Conservation (phyloP, 768 basidiomycete species). For the Amanita muscaria region DNA sequence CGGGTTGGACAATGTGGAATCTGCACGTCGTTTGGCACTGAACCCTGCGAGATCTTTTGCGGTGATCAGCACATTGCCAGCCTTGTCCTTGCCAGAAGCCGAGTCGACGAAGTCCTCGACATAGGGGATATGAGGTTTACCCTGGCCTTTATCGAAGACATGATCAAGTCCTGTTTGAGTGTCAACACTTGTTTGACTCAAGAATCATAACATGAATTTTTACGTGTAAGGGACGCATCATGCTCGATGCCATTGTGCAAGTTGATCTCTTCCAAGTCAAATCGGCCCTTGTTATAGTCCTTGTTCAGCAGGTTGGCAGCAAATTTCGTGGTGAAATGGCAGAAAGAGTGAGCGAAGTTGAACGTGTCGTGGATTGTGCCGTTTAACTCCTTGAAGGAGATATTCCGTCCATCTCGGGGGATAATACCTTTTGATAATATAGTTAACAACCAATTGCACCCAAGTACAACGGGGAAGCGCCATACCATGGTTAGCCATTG, state of each 20-base stretch:
- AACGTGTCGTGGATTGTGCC: constrained; percentile 42
- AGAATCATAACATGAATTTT: no score
- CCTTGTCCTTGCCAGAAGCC: constrained; percentile 30
- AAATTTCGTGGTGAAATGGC: constrained; percentile 54
- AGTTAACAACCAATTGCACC: not conserved
- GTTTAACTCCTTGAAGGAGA: constrained; percentile 48
- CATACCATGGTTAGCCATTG: constrained; percentile 77
- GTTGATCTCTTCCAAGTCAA: constrained; percentile 60
- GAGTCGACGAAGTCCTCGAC: constrained; percentile 32
- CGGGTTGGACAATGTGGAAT: constrained; percentile 29
- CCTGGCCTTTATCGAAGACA: constrained; percentile 29
- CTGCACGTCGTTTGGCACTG: constrained; percentile 33
- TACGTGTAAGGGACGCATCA: constrained; percentile 54
- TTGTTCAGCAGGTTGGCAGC: constrained; percentile 50
- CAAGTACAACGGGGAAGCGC: constrained; percentile 12
- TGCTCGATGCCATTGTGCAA: constrained; percentile 74
- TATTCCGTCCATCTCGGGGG: constrained; percentile 58
- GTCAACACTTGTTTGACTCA: no score
- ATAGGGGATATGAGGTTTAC: constrained; percentile 22
- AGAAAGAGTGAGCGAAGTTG: constrained; percentile 66
- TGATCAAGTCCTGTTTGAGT: constrained; percentile 60
- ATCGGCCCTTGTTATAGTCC: constrained; percentile 47
- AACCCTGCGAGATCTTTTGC: constrained; percentile 32
- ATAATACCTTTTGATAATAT: constrained; percentile 60
- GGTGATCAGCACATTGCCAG: constrained; percentile 26